phyloP scores from a whole-genome alignment of 176 grass and related monocot genomes.

The Raddia distichophylla region DNA sequence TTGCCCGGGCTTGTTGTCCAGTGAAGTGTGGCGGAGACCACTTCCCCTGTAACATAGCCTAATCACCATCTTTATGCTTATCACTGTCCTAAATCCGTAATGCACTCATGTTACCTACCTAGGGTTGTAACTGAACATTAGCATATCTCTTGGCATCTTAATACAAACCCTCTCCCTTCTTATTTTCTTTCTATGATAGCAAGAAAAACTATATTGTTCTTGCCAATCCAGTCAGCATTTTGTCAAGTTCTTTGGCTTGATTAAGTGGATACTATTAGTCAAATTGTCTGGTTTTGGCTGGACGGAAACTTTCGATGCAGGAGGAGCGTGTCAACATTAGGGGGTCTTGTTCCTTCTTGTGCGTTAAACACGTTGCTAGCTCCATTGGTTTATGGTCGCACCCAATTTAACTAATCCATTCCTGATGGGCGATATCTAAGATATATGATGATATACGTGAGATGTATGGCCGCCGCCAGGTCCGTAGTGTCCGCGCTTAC shows the following conservation, averaged over 20 bases:
- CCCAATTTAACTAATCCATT: too few species aligned
- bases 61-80: background rate
- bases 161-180: background rate
- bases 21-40: conserved; percentile 2
- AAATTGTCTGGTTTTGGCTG: background rate
- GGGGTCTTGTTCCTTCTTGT: conserved; percentile 3
- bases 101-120: background rate
- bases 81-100: background rate
- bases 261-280: background rate
- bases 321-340: background rate
- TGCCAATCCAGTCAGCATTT: conserved; percentile 14
- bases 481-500: too few species aligned
- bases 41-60: background rate
- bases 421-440: too few species aligned
- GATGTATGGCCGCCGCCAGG: too few species aligned
- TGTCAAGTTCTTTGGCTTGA: background rate
- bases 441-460: too few species aligned
- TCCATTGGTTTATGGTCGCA: background rate
- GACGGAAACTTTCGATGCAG: background rate
- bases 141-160: background rate
- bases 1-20: background rate
- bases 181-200: background rate
- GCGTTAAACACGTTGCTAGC: conserved; percentile 22
- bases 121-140: background rate
- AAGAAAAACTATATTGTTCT: background rate